These are phyloP conservation scores for Nakataea oryzae DNA, from an alignment of 2,329 filamentous ascomycete genomes.

Conservation along the genomic window DNA sequence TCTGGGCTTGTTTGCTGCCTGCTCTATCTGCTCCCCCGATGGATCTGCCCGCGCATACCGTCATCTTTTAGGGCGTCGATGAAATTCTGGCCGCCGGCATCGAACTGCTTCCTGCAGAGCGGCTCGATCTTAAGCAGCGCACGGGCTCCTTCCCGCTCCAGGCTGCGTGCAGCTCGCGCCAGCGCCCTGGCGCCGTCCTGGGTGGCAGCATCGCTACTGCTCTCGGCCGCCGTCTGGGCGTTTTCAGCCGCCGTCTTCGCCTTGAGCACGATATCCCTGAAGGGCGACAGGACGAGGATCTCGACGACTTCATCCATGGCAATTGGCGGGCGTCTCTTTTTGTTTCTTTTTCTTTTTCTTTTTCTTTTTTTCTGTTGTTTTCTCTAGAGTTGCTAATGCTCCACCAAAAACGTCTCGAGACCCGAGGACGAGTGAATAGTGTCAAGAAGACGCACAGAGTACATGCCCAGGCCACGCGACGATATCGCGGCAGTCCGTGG, in stretches of 20 bases:
- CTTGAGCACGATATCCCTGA: conserved; percentile 42
- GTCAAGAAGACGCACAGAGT: background rate
- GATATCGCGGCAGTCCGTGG: background rate
- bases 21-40: too few relatives aligned
- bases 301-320: conserved; percentile 11
- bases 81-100: conserved; percentile 39
- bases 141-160: conserved; percentile 25
- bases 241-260: conserved; percentile 34
- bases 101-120: conserved; percentile 34
- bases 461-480: background rate
- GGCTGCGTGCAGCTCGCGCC: conserved; percentile 32
- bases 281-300: conserved; percentile 37
- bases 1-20: background rate
- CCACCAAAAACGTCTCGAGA: background rate
- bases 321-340: background rate
- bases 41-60: conserved; percentile 24
- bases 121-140: conserved; percentile 37
- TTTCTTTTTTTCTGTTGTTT: background rate
- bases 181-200: conserved; percentile 24
- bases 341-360: background rate
- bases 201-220: background rate
- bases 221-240: conserved; percentile 22
- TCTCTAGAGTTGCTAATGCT: background rate
- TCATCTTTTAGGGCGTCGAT: conserved; percentile 41
- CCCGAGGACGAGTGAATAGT: background rate